Evolutionary conservation across 495 filamentous ascomycete species (phyloP).

Genomic region (Pseudoneurospora amorphoporcata): DNA sequence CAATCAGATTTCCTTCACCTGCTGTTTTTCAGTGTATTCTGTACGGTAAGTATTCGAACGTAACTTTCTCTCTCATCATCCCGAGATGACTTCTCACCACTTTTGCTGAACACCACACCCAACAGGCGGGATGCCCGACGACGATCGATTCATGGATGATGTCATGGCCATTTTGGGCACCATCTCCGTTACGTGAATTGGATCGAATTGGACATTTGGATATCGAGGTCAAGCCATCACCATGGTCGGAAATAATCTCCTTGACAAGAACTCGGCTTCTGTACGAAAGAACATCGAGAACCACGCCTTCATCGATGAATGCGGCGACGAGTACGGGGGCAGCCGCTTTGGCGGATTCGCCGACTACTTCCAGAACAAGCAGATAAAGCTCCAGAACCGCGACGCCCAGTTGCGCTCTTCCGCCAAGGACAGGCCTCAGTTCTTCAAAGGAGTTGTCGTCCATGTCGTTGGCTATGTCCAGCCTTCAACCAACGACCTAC

Average conservation of each 20-base stretch:
- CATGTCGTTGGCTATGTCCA: slow-evolving; percentile 93
- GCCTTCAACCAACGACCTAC: slow-evolving; percentile 41
- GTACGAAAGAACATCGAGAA: slow-evolving; percentile 78
- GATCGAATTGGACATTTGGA: slow-evolving; percentile 3
- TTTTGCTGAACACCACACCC: neutral
- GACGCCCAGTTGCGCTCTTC: slow-evolving; percentile 67
- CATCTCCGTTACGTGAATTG: slow-evolving; percentile 3
- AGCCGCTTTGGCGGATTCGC: slow-evolving; percentile 80
- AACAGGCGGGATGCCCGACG: neutral
- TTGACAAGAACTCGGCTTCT: slow-evolving; percentile 63
- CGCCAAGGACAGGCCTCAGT: slow-evolving; percentile 57
- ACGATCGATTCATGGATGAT: neutral
- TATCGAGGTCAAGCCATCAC: slow-evolving; percentile 11
- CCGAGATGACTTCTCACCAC: neutral
- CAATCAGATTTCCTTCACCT: neutral
- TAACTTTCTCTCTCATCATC: too few species aligned
- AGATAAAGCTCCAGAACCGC: slow-evolving; percentile 89
- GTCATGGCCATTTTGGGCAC: neutral
- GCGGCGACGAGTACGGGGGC: slow-evolving; percentile 81
- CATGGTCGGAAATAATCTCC: slow-evolving; percentile 60
- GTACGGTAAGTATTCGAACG: neutral
- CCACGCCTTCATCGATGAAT: slow-evolving; percentile 52
- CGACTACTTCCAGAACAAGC: slow-evolving; percentile 90
- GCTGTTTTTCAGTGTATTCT: neutral
- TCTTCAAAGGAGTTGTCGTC: slow-evolving; percentile 82